These are phyloP conservation scores for Aegilops sharonensis DNA, from an alignment of 176 grass and related monocot genomes.

Conservation along the genomic window DNA sequence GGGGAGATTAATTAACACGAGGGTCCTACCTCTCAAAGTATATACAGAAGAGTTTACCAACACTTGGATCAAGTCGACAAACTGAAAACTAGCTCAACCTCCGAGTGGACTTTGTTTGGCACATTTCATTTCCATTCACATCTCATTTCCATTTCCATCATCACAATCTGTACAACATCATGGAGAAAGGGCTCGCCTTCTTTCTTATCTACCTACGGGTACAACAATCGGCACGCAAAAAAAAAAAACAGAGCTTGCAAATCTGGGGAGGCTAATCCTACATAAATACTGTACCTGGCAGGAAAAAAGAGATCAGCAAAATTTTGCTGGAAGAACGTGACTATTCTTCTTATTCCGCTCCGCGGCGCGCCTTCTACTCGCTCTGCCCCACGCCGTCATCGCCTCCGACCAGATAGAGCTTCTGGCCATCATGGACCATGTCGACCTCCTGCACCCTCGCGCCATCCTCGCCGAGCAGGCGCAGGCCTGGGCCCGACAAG, in stretches of 20 bases:
- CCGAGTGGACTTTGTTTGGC: not conserved
- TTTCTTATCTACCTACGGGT: not conserved
- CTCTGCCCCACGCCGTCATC: not conserved
- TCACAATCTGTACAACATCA: not conserved
- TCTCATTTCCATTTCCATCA: not conserved
- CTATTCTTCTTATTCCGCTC: not conserved
- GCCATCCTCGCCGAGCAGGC: slow-evolving; percentile 69
- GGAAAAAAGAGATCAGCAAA: not conserved
- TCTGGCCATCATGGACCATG: slow-evolving; percentile 69
- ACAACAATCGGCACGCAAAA: slow-evolving; percentile 12
- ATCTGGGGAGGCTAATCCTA: not conserved
- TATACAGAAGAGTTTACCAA: too few species aligned
- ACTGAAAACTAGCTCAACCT: too few species aligned
- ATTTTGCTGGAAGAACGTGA: not conserved
- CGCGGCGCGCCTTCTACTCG: not conserved
- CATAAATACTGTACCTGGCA: not conserved
- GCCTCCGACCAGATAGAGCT: slow-evolving; percentile 52
- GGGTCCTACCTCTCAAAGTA: too few species aligned
- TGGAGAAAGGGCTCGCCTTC: not conserved
- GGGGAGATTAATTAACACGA: too few species aligned
- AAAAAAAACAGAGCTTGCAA: not conserved
- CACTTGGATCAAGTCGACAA: too few species aligned
- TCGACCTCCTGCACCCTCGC: slow-evolving; percentile 61
- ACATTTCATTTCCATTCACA: not conserved
- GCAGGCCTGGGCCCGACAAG: slow-evolving; percentile 32